Conservation (phyloP, 306 rosid species). For the Glycine tomentella region DNA sequence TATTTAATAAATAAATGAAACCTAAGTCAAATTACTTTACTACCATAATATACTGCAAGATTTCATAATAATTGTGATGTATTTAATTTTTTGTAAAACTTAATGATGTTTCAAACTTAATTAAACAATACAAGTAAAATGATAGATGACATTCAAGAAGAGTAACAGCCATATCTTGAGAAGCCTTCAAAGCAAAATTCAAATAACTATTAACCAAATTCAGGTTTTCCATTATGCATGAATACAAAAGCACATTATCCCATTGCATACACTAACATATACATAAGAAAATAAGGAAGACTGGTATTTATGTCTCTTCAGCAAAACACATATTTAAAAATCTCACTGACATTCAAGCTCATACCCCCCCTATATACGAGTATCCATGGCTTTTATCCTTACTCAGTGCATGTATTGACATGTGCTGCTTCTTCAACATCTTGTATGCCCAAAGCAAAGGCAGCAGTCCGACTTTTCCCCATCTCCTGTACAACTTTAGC, state of each 20-base stretch:
- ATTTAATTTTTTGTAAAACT: no score
- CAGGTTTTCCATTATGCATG: slow-evolving; percentile 36
- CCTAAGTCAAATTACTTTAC: no score
- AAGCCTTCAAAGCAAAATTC: slow-evolving; percentile 68
- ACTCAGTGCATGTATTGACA: slow-evolving; percentile 56
- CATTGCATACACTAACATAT: slow-evolving; percentile 24
- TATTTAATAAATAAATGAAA: no score
- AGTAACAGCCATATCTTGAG: slow-evolving; percentile 99
- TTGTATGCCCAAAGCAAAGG: slow-evolving; percentile 87
- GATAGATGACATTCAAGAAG: slow-evolving; percentile 67
- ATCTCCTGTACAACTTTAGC: slow-evolving; percentile 99
- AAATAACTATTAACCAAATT: slow-evolving; percentile 38
- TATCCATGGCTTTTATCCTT: slow-evolving; percentile 25
- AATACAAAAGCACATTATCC: slow-evolving; percentile 18
- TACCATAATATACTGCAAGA: no score
- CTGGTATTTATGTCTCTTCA: slow-evolving; percentile 23
- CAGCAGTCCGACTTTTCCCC: slow-evolving; percentile 99
- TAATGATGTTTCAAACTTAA: no score
- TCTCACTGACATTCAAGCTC: slow-evolving; percentile 10
- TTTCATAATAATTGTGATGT: no score
- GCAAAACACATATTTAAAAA: not conserved
- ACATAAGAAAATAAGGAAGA: slow-evolving; percentile 22
- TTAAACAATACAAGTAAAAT: no score
- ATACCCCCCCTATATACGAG: slow-evolving; percentile 12
- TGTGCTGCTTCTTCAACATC: slow-evolving; percentile 89